These are phyloP conservation scores for Trichoderma cornu-damae DNA, from an alignment of 2,329 filamentous ascomycete species.

Conservation along the genomic window DNA sequence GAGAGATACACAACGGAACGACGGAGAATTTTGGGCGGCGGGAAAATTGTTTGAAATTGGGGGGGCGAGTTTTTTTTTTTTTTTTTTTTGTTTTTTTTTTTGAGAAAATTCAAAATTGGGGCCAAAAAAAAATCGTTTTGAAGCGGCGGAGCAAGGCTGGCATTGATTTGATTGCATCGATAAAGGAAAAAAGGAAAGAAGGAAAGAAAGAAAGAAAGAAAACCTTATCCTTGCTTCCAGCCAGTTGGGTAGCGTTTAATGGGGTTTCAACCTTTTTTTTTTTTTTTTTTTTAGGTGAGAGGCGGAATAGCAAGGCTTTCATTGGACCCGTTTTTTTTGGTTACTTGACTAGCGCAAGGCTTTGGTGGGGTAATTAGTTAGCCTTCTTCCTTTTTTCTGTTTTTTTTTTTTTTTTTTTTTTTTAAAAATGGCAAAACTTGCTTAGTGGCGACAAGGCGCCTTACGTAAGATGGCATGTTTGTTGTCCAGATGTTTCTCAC, in stretches of 20 bases:
- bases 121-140: slow-evolving; percentile 16
- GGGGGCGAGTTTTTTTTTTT: slow-evolving; percentile 5
- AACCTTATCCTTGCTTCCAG: slow-evolving; percentile 15
- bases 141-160: slow-evolving; percentile 11
- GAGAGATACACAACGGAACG: slow-evolving; percentile 40
- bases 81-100: no score
- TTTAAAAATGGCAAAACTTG: no score
- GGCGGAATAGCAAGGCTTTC: slow-evolving; percentile 8
- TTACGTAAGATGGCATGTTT: slow-evolving; percentile 12
- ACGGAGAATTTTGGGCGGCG: background rate
- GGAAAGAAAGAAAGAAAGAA: no score
- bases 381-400: background rate
- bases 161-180: slow-evolving; percentile 15
- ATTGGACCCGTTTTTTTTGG: slow-evolving; percentile 4
- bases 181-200: slow-evolving; percentile 12
- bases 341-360: slow-evolving; percentile 9
- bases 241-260: background rate
- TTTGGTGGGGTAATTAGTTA: slow-evolving; percentile 13
- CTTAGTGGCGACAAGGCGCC: background rate
- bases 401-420: background rate
- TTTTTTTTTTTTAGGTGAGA: background rate
- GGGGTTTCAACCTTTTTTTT: slow-evolving; percentile 4
- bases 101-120: slow-evolving; percentile 20
- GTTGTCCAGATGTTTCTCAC: background rate
- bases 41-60: slow-evolving; percentile 21